Conservation (phyloP, 305 asterid species). For the Rubia occidens region DNA sequence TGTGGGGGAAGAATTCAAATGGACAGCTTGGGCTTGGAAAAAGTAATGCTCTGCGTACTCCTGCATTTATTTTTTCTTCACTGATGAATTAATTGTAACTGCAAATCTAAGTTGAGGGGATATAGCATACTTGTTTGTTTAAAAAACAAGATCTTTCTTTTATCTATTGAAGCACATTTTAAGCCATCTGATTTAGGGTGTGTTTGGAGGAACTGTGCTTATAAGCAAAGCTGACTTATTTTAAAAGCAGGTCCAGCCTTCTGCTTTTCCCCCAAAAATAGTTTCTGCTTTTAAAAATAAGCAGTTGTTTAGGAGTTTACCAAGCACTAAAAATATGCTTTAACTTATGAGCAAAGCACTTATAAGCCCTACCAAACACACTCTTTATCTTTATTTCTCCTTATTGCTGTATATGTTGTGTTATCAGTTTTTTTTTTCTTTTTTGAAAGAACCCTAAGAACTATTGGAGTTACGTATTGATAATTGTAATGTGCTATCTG, state of each 20-base stretch:
- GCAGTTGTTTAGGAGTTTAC: too few relatives aligned
- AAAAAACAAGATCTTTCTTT: not conserved
- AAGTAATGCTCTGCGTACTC: slow-evolving; percentile 37
- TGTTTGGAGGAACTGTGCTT: too few relatives aligned
- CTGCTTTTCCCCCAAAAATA: too few relatives aligned
- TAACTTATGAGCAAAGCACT: too few relatives aligned
- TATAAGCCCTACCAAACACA: too few relatives aligned
- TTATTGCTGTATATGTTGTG: not conserved
- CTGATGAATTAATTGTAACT: not conserved
- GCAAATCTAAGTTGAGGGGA: slow-evolving; percentile 4
- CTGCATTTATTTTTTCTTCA: slow-evolving; percentile 10
- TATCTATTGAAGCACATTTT: not conserved
- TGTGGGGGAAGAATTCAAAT: slow-evolving; percentile 84
- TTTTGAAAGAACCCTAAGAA: not conserved
- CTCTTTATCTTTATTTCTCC: not conserved
- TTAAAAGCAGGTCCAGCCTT: too few relatives aligned
- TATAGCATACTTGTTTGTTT: not conserved
- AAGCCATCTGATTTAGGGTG: not conserved
- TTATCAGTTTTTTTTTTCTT: not conserved
- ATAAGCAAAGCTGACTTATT: too few relatives aligned
- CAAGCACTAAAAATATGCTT: too few relatives aligned
- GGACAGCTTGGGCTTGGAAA: slow-evolving; percentile 98
- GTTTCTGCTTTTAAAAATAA: too few relatives aligned
- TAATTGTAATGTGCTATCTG: not conserved
- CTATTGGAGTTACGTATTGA: not conserved